A percentile compares a stretch with the other conserved stretches of the same genome.
Conservation (phyloP, 2,329 filamentous ascomycete species). For the Cladosporium halotolerans region DNA sequence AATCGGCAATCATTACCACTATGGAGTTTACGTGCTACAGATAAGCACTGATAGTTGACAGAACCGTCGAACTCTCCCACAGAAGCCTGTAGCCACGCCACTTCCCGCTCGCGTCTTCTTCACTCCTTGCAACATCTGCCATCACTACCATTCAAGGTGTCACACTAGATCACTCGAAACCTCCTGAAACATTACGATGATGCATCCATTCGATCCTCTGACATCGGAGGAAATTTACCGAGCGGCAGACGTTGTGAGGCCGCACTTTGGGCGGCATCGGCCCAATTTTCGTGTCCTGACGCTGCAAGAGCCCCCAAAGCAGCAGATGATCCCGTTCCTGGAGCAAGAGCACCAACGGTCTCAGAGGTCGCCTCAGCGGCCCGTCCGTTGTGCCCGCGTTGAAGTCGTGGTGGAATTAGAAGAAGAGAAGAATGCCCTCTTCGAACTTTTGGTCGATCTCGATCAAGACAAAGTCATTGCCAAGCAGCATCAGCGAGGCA, state of each 20-base stretch:
- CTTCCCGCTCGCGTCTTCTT: not conserved
- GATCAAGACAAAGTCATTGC: constrained; percentile 3
- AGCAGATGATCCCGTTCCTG: constrained; percentile 24
- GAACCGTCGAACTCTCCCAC: too few species aligned
- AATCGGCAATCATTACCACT: not conserved
- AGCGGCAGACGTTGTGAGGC: constrained; percentile 45
- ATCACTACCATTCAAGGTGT: not conserved
- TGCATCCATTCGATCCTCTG: constrained; percentile 12
- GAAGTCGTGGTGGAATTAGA: not conserved
- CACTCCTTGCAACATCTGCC: not conserved
- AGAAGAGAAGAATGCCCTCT: constrained; percentile 4
- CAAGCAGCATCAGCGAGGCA: constrained; percentile 9
- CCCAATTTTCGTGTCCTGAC: constrained; percentile 32
- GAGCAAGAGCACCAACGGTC: constrained; percentile 17
- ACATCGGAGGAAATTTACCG: constrained; percentile 36
- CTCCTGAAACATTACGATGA: not conserved
- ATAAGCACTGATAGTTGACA: too few species aligned
- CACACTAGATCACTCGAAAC: too few species aligned
- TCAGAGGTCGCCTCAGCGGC: not conserved
- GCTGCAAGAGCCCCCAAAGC: constrained; percentile 28
- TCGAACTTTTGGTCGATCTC: constrained; percentile 10
- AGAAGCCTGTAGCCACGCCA: too few species aligned
- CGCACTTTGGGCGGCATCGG: constrained; percentile 59
- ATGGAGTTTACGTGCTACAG: not conserved
- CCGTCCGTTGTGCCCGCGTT: constrained; percentile 9